These are phyloP conservation scores for Hirsutella rhossiliensis DNA, from an alignment of 2,329 filamentous ascomycete species.

Conservation along the genomic window DNA sequence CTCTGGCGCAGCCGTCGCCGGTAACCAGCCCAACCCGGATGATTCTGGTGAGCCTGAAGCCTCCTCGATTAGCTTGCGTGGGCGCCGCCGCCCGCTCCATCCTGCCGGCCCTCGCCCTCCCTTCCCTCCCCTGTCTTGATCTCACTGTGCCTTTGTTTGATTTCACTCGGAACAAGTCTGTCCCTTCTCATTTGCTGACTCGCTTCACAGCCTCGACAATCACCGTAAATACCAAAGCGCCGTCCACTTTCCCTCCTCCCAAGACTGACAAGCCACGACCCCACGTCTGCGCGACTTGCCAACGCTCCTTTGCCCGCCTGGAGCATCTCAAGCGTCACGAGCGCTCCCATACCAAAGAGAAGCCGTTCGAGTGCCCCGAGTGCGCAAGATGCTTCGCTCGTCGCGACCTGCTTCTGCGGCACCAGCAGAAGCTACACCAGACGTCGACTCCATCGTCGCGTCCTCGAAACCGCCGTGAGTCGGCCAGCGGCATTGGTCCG, in stretches of 20 bases:
- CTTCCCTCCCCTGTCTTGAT: constrained; percentile 7
- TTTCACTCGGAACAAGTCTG: neutral
- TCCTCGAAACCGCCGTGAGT: constrained; percentile 81
- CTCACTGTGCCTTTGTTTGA: neutral
- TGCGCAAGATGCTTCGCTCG: constrained; percentile 91
- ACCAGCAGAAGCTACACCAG: constrained; percentile 98
- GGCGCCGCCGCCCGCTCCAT: neutral
- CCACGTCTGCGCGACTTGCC: constrained; percentile 85
- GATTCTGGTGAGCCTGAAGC: constrained; percentile 26
- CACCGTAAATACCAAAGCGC: constrained; percentile 35
- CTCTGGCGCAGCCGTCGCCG: constrained; percentile 15
- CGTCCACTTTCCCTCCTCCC: constrained; percentile 55
- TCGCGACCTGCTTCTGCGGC: constrained; percentile 78
- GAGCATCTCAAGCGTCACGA: constrained; percentile 97
- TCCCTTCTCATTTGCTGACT: constrained; percentile 6
- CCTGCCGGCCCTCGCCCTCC: constrained; percentile 1
- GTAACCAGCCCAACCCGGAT: constrained; percentile 18
- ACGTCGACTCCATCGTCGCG: constrained; percentile 78
- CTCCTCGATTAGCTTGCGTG: constrained; percentile 8
- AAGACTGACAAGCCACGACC: constrained; percentile 97
- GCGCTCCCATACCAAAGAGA: constrained; percentile 96
- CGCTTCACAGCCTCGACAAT: constrained; percentile 32
- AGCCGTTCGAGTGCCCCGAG: constrained; percentile 94
- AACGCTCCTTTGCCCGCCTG: constrained; percentile 82
- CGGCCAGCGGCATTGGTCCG: constrained; percentile 59